phyloP scores from a whole-genome alignment of 2,329 filamentous ascomycete genomes.

The Ceratocystis colombiana region DNA sequence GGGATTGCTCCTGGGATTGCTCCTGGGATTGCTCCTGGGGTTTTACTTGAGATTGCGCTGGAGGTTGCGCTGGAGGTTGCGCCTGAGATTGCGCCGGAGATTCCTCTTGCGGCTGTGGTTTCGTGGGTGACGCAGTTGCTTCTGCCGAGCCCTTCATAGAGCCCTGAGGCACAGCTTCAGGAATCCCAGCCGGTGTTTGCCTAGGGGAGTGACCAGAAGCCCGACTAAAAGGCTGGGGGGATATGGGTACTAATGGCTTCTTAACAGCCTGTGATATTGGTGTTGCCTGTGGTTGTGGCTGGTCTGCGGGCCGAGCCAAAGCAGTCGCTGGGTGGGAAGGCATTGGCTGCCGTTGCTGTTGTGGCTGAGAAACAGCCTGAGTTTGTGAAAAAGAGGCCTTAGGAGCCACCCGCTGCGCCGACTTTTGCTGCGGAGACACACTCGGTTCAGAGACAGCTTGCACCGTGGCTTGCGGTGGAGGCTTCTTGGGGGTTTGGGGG shows the following conservation, averaged over 20 bases:
- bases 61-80: neutral
- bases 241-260: neutral
- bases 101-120: neutral
- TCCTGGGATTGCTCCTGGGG: neutral
- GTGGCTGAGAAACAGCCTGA: neutral
- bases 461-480: neutral
- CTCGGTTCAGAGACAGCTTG: neutral
- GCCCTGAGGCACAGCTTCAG: neutral
- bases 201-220: neutral
- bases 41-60: neutral
- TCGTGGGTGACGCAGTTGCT: neutral
- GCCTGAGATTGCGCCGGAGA: neutral
- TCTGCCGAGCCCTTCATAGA: neutral
- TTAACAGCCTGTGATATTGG: neutral
- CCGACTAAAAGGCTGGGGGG: neutral
- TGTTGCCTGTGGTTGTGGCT: neutral
- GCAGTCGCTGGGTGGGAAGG: neutral
- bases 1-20: too few species aligned
- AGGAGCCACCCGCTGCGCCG: neutral
- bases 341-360: neutral
- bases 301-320: neutral
- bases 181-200: neutral
- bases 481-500: neutral
- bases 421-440: neutral
- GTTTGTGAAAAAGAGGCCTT: neutral